phyloP scores from a whole-genome alignment of 495 filamentous ascomycete species.

The Aspergillus ellipticus region DNA sequence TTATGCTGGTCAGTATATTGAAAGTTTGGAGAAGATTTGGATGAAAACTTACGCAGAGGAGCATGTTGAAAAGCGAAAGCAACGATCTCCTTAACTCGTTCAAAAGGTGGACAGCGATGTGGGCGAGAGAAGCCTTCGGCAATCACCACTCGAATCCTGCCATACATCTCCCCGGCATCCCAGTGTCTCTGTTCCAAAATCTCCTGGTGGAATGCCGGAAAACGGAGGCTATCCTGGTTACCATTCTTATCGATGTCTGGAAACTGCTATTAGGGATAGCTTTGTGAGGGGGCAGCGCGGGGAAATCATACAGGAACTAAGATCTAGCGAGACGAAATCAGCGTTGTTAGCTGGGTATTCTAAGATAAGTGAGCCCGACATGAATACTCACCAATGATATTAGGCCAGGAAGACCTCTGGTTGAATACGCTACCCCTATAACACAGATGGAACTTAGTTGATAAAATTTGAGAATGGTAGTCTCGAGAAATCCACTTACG shows the following conservation, averaged over 20 bases:
- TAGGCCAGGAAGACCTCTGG: constrained; percentile 57
- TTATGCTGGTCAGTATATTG: constrained; percentile 25
- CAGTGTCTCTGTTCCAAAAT: constrained; percentile 68
- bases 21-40: background rate
- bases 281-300: too few species aligned
- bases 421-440: constrained; percentile 51
- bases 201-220: constrained; percentile 70
- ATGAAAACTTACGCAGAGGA: constrained; percentile 57
- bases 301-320: constrained; percentile 14
- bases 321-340: constrained; percentile 8
- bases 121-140: constrained; percentile 63
- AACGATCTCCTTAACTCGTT: constrained; percentile 69
- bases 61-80: constrained; percentile 86
- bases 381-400: constrained; percentile 45
- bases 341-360: background rate
- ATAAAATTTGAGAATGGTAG: too few species aligned
- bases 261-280: background rate
- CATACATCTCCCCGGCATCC: constrained; percentile 66
- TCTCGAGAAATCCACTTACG: constrained; percentile 47
- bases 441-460: background rate
- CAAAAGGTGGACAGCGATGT: constrained; percentile 52
- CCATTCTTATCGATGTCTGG: constrained; percentile 59
- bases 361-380: background rate
- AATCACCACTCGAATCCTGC: constrained; percentile 74
- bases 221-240: constrained; percentile 61